A percentile compares a stretch with the other conserved stretches of the same genome.
Evolutionary conservation across 768 basidiomycete species (phyloP).

Genomic region (Fibroporia radiculosa): DNA sequence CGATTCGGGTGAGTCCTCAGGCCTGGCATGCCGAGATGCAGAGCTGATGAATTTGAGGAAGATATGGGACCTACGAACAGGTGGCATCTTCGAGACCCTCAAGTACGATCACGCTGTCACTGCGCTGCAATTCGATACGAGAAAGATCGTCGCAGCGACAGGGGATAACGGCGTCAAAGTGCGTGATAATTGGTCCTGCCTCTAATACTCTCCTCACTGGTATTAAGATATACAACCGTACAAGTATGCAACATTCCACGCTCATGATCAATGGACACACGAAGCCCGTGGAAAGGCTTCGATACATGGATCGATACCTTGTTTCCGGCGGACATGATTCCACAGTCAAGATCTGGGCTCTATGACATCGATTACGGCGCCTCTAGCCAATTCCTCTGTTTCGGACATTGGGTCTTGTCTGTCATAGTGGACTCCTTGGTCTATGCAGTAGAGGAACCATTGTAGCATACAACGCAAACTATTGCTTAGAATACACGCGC

Average conservation of each 20-base stretch:
- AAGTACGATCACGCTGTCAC: conserved; percentile 89
- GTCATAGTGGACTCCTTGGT: no score
- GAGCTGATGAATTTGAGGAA: conserved; percentile 23
- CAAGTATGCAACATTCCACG: conserved; percentile 80
- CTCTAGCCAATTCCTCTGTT: no score
- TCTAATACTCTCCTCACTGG: neutral
- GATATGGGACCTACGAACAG: conserved; percentile 97
- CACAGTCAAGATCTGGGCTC: conserved; percentile 86
- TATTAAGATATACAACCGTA: conserved; percentile 85
- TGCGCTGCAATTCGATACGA: conserved; percentile 86
- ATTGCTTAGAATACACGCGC: no score
- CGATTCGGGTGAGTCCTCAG: conserved; percentile 58
- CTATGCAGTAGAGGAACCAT: no score
- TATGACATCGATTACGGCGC: no score
- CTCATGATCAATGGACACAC: conserved; percentile 90
- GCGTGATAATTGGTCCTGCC: neutral
- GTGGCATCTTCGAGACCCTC: conserved; percentile 81
- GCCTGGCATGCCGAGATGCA: conserved; percentile 1
- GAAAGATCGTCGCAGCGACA: conserved; percentile 87
- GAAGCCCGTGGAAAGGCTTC: conserved; percentile 75
- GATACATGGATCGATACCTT: conserved; percentile 96
- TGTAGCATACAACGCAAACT: no score
- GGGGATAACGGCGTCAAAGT: conserved; percentile 95
- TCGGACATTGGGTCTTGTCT: no score
- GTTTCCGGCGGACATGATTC: conserved; percentile 87